phyloP scores from a whole-genome alignment of 331 rosid species.

The Quercus lobata region DNA sequence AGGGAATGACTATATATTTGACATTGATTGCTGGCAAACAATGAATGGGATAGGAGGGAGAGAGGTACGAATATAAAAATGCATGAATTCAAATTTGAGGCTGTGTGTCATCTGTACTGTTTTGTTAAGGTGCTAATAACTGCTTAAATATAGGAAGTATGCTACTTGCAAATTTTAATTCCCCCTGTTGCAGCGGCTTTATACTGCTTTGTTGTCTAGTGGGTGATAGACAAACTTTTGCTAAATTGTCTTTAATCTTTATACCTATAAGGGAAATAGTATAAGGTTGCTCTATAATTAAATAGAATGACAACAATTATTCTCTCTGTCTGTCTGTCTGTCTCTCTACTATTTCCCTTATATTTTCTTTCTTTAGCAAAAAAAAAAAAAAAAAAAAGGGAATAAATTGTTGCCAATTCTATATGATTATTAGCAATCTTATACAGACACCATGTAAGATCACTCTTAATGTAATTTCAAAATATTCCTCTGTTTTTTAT shows the following conservation, averaged over 20 bases:
- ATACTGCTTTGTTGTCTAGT: not conserved
- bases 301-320: too few species aligned
- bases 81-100: not conserved
- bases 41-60: slow-evolving; percentile 34
- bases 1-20: slow-evolving; percentile 33
- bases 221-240: too few species aligned
- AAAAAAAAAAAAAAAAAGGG: not conserved
- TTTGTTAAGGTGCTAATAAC: not conserved
- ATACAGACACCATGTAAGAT: not conserved
- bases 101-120: not conserved
- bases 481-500: not conserved
- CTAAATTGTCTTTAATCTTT: too few species aligned
- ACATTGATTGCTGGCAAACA: slow-evolving; percentile 41
- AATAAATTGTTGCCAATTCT: not conserved
- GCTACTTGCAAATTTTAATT: too few species aligned
- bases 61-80: slow-evolving; percentile 20
- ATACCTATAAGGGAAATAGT: too few species aligned
- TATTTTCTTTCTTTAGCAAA: too few species aligned
- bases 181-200: not conserved
- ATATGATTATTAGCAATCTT: not conserved
- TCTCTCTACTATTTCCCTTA: too few species aligned
- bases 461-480: not conserved
- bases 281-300: too few species aligned
- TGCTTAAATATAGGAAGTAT: not conserved
- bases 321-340: too few species aligned